Base-by-base conservation (phyloP, 75 land plant species). In the Cunninghamia lanceolata region DNA sequence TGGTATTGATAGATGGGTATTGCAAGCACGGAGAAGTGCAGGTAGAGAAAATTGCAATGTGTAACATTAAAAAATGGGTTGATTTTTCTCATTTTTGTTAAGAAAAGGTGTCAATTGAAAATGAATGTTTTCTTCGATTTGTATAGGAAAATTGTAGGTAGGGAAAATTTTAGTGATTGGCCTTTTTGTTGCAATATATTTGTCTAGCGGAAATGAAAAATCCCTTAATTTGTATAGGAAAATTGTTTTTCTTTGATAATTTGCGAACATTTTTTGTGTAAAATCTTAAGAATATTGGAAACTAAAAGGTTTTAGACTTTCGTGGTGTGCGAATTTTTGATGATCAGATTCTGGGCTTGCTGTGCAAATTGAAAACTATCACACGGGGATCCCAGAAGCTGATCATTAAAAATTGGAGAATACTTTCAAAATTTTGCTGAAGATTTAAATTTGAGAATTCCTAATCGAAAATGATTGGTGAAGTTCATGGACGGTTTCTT, bases 1-100 rank as follows among this genome's bases (percentile, higher is more conserved):
- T 92, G 13, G 80, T 89, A 50, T 84, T 95, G 83, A 91, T 95
- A 74, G 89, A 91, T 86, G 96, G 94, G 54, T 92, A 88, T 84
- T 90, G 88, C 85, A 92, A 84, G 85, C 75, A 73, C n/a, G 94
- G 94, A 6, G 79, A 86, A 38, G 82, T 94, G 50, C 56, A 70
- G 30, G 94, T 92, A 86, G 98, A 25, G 35, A 73, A 73, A 34
- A 11, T 73, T 32, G 13, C 34, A 73, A 7, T 28, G 66, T 25
- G n/a, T 25, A 63, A 63, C 8, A 35, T 83, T 43, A 6, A 5
- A 28, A 63, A 25, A 25, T 63, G 25, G 53, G 53, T 50, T 13
- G 15, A 13, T 50, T 50, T 56, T 21, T 4, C 63, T 21, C 21
- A 19, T 56, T 19, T 56, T 56, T 56, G 21, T 21, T 4, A 56